These are phyloP conservation scores for Vanrija sp. DNA, from an alignment of 1,284 basidiomycete species.

Conservation along the genomic window DNA sequence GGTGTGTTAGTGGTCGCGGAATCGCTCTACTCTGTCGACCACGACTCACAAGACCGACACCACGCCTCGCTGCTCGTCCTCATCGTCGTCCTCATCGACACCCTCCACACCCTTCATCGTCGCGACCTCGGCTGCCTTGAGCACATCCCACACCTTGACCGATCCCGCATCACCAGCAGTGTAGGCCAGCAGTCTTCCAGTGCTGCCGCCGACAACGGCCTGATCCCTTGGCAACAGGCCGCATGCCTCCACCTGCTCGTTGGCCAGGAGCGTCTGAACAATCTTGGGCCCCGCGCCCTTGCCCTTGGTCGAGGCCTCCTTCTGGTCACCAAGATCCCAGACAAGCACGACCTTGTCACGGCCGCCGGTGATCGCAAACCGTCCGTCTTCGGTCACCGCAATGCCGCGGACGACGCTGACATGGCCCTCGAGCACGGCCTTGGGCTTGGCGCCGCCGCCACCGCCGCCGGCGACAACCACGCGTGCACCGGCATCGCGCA, in stretches of 20 bases:
- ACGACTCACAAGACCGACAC: slow-evolving; percentile 27
- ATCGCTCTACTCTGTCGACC: background rate
- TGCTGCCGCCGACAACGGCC: slow-evolving; percentile 44
- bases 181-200: slow-evolving; percentile 60
- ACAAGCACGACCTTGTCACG: slow-evolving; percentile 84
- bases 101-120: slow-evolving; percentile 53
- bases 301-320: slow-evolving; percentile 43
- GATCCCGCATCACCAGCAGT: slow-evolving; percentile 85
- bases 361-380: slow-evolving; percentile 81
- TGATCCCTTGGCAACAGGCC: slow-evolving; percentile 56
- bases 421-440: slow-evolving; percentile 80
- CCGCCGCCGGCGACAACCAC: slow-evolving; percentile 44
- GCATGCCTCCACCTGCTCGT: slow-evolving; percentile 82
- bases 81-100: slow-evolving; percentile 57
- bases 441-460: slow-evolving; percentile 60
- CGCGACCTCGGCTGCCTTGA: slow-evolving; percentile 61
- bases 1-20: slow-evolving; percentile 17
- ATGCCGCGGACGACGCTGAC: slow-evolving; percentile 84
- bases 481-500: slow-evolving; percentile 60
- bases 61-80: slow-evolving; percentile 62
- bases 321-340: slow-evolving; percentile 64
- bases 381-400: slow-evolving; percentile 76
- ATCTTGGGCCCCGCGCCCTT: slow-evolving; percentile 57
- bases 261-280: slow-evolving; percentile 76
- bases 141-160: slow-evolving; percentile 76